Percentiles rank a stretch among this genome's conserved stretches.
These are phyloP conservation scores for Obba rivulosa DNA, from an alignment of 768 basidiomycete species.

Conservation along the genomic window DNA sequence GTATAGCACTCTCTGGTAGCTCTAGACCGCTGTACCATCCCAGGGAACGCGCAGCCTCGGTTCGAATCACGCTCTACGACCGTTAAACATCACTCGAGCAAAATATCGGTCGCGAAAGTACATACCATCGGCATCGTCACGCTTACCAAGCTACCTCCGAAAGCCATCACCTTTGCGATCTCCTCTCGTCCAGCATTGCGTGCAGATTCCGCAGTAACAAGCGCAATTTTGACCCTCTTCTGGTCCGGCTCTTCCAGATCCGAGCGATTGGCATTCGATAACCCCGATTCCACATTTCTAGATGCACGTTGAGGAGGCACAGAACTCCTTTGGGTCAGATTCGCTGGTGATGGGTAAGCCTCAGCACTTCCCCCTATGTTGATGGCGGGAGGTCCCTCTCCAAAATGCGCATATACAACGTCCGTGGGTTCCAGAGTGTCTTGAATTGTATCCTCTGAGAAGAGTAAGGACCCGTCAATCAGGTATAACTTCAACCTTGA, in stretches of 20 bases:
- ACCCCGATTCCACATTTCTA: no score
- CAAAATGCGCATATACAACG: neutral
- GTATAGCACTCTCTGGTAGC: neutral
- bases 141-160: constrained; percentile 2
- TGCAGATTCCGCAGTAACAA: constrained; percentile 3
- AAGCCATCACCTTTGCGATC: neutral
- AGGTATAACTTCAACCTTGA: neutral
- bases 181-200: neutral
- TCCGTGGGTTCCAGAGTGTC: neutral
- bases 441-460: neutral
- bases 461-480: neutral
- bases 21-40: neutral
- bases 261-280: no score
- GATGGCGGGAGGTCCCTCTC: no score
- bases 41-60: neutral
- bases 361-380: neutral
- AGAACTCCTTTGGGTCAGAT: neutral
- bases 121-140: neutral
- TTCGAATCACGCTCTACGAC: neutral
- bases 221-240: constrained; percentile 3
- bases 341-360: neutral
- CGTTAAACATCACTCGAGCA: neutral
- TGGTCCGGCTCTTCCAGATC: neutral
- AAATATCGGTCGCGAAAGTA: neutral
- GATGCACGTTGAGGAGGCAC: no score